Evolutionary conservation across 768 basidiomycete species (phyloP).

Genomic region (Favolaschia claudopus): DNA sequence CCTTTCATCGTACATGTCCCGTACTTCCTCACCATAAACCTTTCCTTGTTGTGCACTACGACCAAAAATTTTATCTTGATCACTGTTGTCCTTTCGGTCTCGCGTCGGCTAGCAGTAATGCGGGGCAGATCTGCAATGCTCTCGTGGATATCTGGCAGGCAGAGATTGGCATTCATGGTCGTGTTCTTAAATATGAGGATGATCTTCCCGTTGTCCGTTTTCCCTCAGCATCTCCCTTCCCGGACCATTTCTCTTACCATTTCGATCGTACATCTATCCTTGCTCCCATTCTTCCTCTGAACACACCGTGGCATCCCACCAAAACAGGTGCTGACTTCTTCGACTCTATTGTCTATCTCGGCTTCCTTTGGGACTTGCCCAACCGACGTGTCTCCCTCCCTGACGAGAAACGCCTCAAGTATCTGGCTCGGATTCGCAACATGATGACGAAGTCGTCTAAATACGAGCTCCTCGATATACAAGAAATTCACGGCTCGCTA

Average conservation of each 20-base stretch:
- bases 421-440: conserved; percentile 8
- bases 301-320: conserved; percentile 33
- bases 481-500: neutral
- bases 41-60: conserved; percentile 11
- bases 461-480: neutral
- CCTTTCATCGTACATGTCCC: too few species aligned
- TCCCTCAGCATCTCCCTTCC: neutral
- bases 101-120: too few species aligned
- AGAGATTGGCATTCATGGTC: neutral
- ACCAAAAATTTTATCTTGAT: conserved; percentile 16
- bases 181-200: conserved; percentile 23
- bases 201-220: conserved; percentile 4
- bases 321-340: conserved; percentile 31
- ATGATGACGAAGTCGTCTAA: neutral
- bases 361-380: conserved; percentile 38
- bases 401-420: conserved; percentile 34
- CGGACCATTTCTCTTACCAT: neutral
- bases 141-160: conserved; percentile 11
- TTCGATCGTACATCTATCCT: conserved; percentile 22
- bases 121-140: too few species aligned
- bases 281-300: conserved; percentile 14
- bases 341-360: conserved; percentile 29
- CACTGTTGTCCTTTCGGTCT: too few species aligned
- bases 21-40: conserved; percentile 16
- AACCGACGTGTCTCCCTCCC: conserved; percentile 32